Evolutionary conservation across 306 rosid genomes (phyloP).

Genomic region (Cicer yamashitae): DNA sequence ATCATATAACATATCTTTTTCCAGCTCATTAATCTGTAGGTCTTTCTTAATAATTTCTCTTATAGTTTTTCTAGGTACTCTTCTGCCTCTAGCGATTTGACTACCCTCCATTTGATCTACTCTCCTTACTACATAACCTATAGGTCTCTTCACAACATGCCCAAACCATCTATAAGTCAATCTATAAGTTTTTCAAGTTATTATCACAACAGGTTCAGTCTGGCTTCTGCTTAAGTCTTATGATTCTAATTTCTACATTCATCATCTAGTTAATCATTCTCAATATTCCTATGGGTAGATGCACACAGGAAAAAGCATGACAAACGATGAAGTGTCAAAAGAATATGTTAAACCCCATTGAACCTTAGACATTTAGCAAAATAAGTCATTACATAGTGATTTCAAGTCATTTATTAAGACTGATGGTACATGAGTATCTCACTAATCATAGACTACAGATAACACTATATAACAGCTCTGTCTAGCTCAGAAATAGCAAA

Average conservation of each 20-base stretch:
- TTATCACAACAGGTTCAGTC: not conserved
- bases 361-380: not conserved
- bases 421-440: not conserved
- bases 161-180: not conserved
- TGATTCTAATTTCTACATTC: not conserved
- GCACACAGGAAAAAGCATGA: not conserved
- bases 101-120: too few relatives aligned
- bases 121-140: too few relatives aligned
- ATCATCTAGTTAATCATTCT: not conserved
- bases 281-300: slow-evolving; percentile 10
- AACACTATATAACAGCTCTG: not conserved
- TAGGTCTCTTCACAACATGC: too few relatives aligned
- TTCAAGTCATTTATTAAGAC: not conserved
- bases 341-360: not conserved
- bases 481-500: not conserved
- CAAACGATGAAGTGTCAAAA: not conserved
- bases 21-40: too few relatives aligned
- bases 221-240: not conserved
- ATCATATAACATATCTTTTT: too few relatives aligned
- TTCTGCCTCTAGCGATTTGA: too few relatives aligned
- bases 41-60: too few relatives aligned
- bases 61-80: too few relatives aligned
- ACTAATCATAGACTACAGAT: not conserved
- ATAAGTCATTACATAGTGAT: not conserved
- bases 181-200: not conserved